A percentile compares a stretch with the other conserved stretches of the same genome.
These are phyloP conservation scores for Paraphaeosphaeria minitans DNA, from an alignment of 2,329 filamentous ascomycete species.

Conservation along the genomic window DNA sequence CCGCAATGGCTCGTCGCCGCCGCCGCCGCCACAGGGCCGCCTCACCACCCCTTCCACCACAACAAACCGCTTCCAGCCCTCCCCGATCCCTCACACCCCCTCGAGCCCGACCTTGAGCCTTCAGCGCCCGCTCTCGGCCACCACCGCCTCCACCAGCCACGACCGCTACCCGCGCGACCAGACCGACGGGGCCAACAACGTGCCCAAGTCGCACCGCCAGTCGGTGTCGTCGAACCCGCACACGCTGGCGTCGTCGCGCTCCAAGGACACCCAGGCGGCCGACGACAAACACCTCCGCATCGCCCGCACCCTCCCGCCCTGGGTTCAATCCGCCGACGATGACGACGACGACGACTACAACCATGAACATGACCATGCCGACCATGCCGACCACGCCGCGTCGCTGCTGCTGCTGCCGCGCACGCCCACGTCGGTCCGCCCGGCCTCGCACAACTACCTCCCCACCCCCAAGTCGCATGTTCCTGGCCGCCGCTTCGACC, in stretches of 20 bases:
- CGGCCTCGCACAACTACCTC: slow-evolving; percentile 46
- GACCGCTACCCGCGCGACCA: slow-evolving; percentile 26
- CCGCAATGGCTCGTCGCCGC: slow-evolving; percentile 21
- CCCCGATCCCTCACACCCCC: slow-evolving; percentile 35
- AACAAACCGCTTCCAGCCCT: slow-evolving; percentile 35
- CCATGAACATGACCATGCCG: slow-evolving; percentile 39
- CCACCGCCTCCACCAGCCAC: slow-evolving; percentile 34
- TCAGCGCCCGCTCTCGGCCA: slow-evolving; percentile 39
- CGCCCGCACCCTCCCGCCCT: slow-evolving; percentile 45
- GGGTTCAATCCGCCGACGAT: slow-evolving; percentile 46
- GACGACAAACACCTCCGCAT: slow-evolving; percentile 44
- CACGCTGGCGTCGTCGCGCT: slow-evolving; percentile 44
- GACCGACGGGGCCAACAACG: slow-evolving; percentile 25
- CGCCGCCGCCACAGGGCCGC: slow-evolving; percentile 16
- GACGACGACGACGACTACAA: slow-evolving; percentile 26
- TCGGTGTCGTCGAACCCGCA: slow-evolving; percentile 43
- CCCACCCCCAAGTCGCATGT: slow-evolving; percentile 47
- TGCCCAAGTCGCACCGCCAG: slow-evolving; percentile 40
- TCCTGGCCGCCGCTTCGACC: slow-evolving; percentile 47
- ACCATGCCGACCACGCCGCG: slow-evolving; percentile 29
- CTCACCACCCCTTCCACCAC: neutral
- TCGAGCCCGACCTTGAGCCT: slow-evolving; percentile 35
- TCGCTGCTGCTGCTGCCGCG: slow-evolving; percentile 42
- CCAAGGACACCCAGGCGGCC: slow-evolving; percentile 32
- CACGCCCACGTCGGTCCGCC: slow-evolving; percentile 40